Evolutionary conservation across 2,329 filamentous ascomycete genomes (phyloP).

Genomic region (Diplodia corticola): DNA sequence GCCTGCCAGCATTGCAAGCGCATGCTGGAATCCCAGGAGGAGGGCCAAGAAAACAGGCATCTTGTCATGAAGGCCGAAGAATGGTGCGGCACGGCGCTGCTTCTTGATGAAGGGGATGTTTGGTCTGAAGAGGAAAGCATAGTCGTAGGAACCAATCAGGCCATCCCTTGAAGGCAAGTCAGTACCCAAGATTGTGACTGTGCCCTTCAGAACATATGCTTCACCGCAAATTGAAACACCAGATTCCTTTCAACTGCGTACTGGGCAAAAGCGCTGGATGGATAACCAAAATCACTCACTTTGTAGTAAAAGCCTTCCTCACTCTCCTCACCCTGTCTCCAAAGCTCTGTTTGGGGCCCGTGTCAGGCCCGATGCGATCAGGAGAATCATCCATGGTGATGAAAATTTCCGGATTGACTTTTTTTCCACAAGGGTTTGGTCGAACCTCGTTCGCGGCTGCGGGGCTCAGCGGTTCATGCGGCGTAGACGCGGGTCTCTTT

Average conservation of each 20-base stretch:
- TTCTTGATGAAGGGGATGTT: constrained; percentile 81
- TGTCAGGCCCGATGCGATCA: constrained; percentile 46
- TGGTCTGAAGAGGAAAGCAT: constrained; percentile 79
- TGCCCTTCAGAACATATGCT: background rate
- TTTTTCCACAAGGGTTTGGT: constrained; percentile 32
- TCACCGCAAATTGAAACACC: background rate
- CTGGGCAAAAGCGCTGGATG: too few species aligned
- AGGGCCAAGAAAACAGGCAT: constrained; percentile 75
- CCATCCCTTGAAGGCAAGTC: constrained; percentile 56
- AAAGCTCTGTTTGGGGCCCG: constrained; percentile 7
- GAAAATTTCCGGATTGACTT: constrained; percentile 26
- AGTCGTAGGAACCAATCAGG: constrained; percentile 84
- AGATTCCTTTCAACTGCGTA: background rate
- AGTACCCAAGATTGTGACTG: constrained; percentile 7
- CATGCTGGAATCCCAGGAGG: constrained; percentile 76
- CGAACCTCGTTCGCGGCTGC: constrained; percentile 27
- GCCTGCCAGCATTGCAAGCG: constrained; percentile 67
- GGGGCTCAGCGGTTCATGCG: constrained; percentile 1
- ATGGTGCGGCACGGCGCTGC: constrained; percentile 62
- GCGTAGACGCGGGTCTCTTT: background rate
- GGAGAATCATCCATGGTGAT: constrained; percentile 43
- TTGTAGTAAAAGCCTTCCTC: constrained; percentile 51
- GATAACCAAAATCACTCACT: constrained; percentile 34
- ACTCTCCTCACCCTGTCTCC: constrained; percentile 44
- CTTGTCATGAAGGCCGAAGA: constrained; percentile 78